These are phyloP conservation scores for Cucurbita maxima DNA, from an alignment of 306 rosid genomes.

Conservation along the genomic window DNA sequence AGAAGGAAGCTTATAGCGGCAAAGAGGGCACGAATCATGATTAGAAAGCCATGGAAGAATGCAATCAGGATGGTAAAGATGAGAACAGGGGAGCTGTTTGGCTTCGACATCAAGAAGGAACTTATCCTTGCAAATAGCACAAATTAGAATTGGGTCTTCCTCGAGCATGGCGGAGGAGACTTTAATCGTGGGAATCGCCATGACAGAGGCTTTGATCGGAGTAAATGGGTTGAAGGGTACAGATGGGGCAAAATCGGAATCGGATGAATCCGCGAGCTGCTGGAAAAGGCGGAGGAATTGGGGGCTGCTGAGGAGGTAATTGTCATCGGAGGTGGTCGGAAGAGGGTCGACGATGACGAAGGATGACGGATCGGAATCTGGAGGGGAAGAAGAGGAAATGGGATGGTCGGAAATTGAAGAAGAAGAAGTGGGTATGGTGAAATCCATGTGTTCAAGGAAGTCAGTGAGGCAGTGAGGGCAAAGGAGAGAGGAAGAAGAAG, in stretches of 20 bases:
- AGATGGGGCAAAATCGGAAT: not conserved
- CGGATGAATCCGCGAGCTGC: constrained; percentile 19
- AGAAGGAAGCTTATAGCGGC: constrained; percentile 36
- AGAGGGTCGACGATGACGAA: constrained; percentile 11
- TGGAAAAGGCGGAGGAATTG: constrained; percentile 27
- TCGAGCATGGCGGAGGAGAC: constrained; percentile 29
- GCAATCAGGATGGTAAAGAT: constrained; percentile 63
- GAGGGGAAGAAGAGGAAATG: constrained; percentile 5
- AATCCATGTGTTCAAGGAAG: constrained; percentile 73
- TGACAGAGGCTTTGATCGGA: constrained; percentile 16
- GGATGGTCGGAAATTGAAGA: constrained; percentile 13
- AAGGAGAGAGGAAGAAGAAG: constrained; percentile 12
- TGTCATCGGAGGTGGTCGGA: constrained; percentile 5
- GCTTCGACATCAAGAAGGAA: constrained; percentile 26
- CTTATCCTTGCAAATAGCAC: constrained; percentile 63
- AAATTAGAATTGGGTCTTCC: constrained; percentile 24
- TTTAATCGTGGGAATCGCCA: constrained; percentile 15
- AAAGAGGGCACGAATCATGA: constrained; percentile 66
- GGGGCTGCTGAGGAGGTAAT: constrained; percentile 20
- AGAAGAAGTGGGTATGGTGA: constrained; percentile 17
- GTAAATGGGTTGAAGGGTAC: constrained; percentile 6
- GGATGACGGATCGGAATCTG: constrained; percentile 16
- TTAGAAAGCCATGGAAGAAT: constrained; percentile 69
- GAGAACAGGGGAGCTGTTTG: constrained; percentile 61
- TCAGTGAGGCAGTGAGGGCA: constrained; percentile 67